Conservation (phyloP, 768 basidiomycete species). For the Lactifluus volemus region DNA sequence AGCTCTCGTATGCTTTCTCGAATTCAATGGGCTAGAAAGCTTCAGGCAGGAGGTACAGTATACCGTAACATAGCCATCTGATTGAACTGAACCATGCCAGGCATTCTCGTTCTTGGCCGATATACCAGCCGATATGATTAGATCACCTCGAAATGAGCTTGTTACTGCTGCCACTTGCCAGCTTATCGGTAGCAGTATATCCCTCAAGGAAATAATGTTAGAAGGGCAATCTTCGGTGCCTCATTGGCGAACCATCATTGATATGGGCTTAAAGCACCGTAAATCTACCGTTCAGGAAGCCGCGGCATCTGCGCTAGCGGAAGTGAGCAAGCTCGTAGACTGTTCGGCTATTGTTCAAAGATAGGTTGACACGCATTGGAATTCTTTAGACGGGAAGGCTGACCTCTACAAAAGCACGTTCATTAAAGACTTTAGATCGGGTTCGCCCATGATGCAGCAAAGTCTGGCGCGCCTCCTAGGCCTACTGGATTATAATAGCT, state of each 20-base stretch:
- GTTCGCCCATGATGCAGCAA: constrained; percentile 53
- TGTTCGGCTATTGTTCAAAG: constrained; percentile 56
- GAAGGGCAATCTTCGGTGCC: constrained; percentile 37
- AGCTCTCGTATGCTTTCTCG: constrained; percentile 57
- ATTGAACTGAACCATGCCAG: constrained; percentile 31
- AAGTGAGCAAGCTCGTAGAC: constrained; percentile 61
- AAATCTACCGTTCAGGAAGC: constrained; percentile 60
- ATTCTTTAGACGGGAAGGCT: not conserved
- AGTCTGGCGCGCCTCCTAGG: constrained; percentile 66
- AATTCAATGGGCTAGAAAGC: constrained; percentile 19
- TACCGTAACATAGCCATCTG: not conserved
- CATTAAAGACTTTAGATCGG: constrained; percentile 50
- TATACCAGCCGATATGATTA: constrained; percentile 51
- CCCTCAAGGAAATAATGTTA: constrained; percentile 43
- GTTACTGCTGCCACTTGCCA: constrained; percentile 64
- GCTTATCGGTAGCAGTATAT: constrained; percentile 57
- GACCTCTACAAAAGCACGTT: constrained; percentile 36
- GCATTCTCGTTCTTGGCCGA: constrained; percentile 51
- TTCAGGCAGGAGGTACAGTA: constrained; percentile 36
- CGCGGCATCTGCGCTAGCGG: constrained; percentile 59
- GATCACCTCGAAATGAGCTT: constrained; percentile 60
- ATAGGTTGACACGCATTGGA: constrained; percentile 42
- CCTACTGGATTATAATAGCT: constrained; percentile 50
- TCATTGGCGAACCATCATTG: constrained; percentile 61
- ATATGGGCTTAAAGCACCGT: constrained; percentile 64